Base-by-base conservation (phyloP, 352 stramenopile species). In the Globisporangium spiculum region DNA sequence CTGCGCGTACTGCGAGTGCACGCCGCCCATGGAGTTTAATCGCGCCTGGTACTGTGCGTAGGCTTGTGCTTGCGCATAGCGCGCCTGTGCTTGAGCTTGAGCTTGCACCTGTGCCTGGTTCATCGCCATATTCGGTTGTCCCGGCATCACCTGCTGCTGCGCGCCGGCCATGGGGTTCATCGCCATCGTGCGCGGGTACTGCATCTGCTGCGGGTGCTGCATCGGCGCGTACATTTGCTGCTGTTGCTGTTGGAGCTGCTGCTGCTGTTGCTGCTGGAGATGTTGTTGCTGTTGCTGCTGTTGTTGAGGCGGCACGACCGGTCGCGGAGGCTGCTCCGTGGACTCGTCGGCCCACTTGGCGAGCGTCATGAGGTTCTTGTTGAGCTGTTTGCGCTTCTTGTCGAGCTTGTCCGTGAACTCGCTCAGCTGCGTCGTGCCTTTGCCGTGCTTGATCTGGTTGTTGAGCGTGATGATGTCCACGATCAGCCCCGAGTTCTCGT, bases 291-390 rank as follows among this genome's bases (percentile, higher is more conserved):
- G 68, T 20, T 80, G 74, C 24, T 75, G 70, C 26, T 74, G 75
- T 48, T 76, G 80, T 27, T 27, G 66, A 14, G 59, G 46, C 4
- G 60, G 59, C 36, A 63, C 54, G 60, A 61, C 77, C 16, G 72
- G 83, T 61, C 64, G 78, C 41, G 80, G 77, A 4, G 84, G 83
- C 55, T 86, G 82, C 30, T 96, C 86, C 4, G 84, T 86, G 24
- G 86, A 91, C 61, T 96, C 88, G 61, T 96, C 88, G 18, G 88
- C 88, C 88, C 88, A 96, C 68, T 96, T 96, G 53, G 88, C 88
- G 38, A 96, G 79, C 54, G 85, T 96, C 88, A 96, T 96, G 60
- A 96, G 78, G 75, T 96, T 96, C 73, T 90, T 90, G 76, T 96
- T 96, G 60, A 96, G 88, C 68, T 89, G 88, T 68, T 96, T 94